Evolutionary conservation across 2,329 filamentous ascomycete genomes (phyloP), one percentile per base, ranked within the genome.

Genomic region (Pyrenochaeta sp.): DNA sequence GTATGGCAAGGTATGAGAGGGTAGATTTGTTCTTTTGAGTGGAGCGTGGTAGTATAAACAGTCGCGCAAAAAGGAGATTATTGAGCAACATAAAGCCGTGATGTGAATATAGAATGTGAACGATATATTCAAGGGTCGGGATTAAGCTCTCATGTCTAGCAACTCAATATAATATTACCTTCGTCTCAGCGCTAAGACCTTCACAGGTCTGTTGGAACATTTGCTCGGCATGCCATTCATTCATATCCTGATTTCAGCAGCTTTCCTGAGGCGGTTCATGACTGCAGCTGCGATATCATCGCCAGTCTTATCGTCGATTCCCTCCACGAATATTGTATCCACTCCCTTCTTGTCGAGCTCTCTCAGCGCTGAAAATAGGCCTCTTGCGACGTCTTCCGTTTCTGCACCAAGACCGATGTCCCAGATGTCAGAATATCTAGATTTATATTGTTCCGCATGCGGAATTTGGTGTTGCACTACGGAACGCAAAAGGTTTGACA

Each of bases 281-380:
- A 84, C 77, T 3, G 82, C 95, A 25, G 92, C 91, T 22, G 93
- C 92, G 67, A 95, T 89, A 73, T 95, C 91, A 32, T 90, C 88
- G 58, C 90, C 87, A 58, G 74, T 67, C 52, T 91, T 90, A 59
- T 87, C 83, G 22, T 82, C 78, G 56, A 97, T 91, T 2, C 94
- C 94, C 76, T 99, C 95, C 10, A 98, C 92, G 67, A 93, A 91
- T 51, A 99, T 97, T 22, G 90, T 83, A 72, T 95, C 89, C 3
- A 92, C 92, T 30, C 88, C 86, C 61, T 88, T 84, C 69, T 89
- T 86, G 76, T 99, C 95, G 62, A 99, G 84, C 66, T 93, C 91
- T 52, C 95, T 85, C 52, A 99, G 81, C 1, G 92, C 91, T 12
- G 92, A 91, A 75, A 99, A 99, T 13, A 99, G 82, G 0, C 91